Percentiles rank a stretch among this genome's conserved stretches.
These are phyloP conservation scores for Rutstroemia sp. DNA, from an alignment of 2,329 filamentous ascomycete genomes.

Conservation along the genomic window DNA sequence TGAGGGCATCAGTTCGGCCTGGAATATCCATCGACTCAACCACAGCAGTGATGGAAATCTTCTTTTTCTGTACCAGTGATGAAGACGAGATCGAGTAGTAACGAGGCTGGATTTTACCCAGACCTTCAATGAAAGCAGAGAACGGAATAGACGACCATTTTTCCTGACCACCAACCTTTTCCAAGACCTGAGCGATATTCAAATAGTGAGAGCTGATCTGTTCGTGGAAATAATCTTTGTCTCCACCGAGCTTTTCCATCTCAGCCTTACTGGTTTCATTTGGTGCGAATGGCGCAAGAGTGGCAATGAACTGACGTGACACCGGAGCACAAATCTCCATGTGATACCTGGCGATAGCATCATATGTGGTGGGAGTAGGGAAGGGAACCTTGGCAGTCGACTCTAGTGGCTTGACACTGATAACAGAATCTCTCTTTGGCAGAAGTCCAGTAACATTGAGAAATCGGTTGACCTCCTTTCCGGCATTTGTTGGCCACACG, in stretches of 20 bases:
- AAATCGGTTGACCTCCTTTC: slow-evolving; percentile 86
- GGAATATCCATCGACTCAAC: slow-evolving; percentile 79
- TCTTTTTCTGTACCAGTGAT: slow-evolving; percentile 80
- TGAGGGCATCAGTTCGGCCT: slow-evolving; percentile 69
- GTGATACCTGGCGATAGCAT: slow-evolving; percentile 88
- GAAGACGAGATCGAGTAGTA: slow-evolving; percentile 99
- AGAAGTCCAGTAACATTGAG: slow-evolving; percentile 68
- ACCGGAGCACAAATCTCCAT: slow-evolving; percentile 94
- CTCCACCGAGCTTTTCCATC: slow-evolving; percentile 78
- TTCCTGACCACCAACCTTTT: slow-evolving; percentile 62
- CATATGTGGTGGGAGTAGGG: slow-evolving; percentile 93
- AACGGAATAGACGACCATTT: slow-evolving; percentile 84
- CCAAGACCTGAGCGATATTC: slow-evolving; percentile 83
- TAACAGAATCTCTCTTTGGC: slow-evolving; percentile 72
- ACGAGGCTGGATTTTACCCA: slow-evolving; percentile 91
- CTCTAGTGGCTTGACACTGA: slow-evolving; percentile 86
- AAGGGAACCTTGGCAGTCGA: slow-evolving; percentile 96
- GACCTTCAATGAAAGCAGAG: slow-evolving; percentile 85
- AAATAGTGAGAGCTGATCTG: slow-evolving; percentile 74
- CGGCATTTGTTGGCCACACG: slow-evolving; percentile 93
- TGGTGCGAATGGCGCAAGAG: slow-evolving; percentile 82
- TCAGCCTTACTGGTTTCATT: slow-evolving; percentile 78
- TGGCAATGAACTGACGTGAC: slow-evolving; percentile 89
- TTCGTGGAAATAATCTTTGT: slow-evolving; percentile 92
- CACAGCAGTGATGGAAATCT: slow-evolving; percentile 90